Conservation (phyloP, 225 moss, liverwort and hornwort genomes). For the Thuidium tamariscinum region DNA sequence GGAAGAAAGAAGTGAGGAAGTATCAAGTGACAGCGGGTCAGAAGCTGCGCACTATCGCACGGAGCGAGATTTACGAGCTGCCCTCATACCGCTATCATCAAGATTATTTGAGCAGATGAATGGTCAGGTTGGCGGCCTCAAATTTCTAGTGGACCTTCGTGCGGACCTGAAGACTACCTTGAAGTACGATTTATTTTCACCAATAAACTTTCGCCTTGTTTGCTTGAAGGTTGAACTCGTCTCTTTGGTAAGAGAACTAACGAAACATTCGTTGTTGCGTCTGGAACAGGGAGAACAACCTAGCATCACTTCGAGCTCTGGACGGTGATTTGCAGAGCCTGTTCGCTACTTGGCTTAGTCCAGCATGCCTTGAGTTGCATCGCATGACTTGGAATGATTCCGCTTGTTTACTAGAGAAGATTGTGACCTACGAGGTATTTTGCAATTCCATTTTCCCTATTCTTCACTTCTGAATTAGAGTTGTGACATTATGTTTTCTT, state of each 20-base stretch:
- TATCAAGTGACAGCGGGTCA: slow-evolving; percentile 15
- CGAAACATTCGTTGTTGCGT: background rate
- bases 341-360: slow-evolving; percentile 88
- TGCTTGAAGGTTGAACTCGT: background rate
- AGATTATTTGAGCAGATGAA: slow-evolving; percentile 94
- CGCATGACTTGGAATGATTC: slow-evolving; percentile 86
- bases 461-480: background rate
- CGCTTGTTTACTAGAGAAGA: slow-evolving; percentile 84
- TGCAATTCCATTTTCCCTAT: background rate
- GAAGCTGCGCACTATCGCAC: slow-evolving; percentile 70
- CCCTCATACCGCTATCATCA: slow-evolving; percentile 79
- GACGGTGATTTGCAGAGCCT: slow-evolving; percentile 81
- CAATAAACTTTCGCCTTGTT: background rate
- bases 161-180: slow-evolving; percentile 66
- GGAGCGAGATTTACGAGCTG: slow-evolving; percentile 73
- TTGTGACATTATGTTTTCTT: background rate
- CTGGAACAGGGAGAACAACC: slow-evolving; percentile 53
- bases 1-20: slow-evolving; percentile 30
- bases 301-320: slow-evolving; percentile 75
- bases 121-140: slow-evolving; percentile 86
- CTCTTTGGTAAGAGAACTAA: background rate
- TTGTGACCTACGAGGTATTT: slow-evolving; percentile 79
- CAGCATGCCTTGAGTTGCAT: slow-evolving; percentile 86
- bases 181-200: slow-evolving; percentile 24
- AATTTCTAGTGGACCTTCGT: slow-evolving; percentile 92